phyloP scores from a whole-genome alignment of 305 asterid species.

The Fraxinus angustifolia region DNA sequence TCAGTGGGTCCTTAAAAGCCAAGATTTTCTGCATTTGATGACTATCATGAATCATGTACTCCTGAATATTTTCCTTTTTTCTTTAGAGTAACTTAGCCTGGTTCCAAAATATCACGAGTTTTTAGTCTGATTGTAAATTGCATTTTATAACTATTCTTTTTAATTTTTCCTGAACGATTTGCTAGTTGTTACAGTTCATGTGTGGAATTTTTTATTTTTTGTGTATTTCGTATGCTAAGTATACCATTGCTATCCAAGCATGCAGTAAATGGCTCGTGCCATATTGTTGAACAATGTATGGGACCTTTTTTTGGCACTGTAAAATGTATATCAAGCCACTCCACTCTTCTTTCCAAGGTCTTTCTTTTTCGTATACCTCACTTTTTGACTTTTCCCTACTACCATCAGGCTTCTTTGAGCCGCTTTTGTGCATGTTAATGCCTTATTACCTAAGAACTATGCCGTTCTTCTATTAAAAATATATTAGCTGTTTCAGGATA shows the following conservation, averaged over 20 bases:
- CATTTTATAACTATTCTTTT: background rate
- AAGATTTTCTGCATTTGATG: background rate
- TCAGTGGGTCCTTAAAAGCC: background rate
- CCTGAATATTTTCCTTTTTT: background rate
- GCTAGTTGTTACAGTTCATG: background rate
- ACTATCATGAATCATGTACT: background rate
- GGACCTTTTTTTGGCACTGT: background rate
- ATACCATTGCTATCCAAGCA: background rate
- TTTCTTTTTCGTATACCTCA: background rate
- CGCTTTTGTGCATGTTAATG: background rate
- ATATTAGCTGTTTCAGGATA: background rate
- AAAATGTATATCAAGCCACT: background rate
- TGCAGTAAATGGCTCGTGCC: background rate
- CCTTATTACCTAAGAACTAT: background rate
- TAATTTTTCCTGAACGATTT: background rate
- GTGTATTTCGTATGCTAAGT: background rate
- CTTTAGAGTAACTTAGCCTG: background rate
- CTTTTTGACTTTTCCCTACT: background rate
- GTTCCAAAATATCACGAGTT: background rate
- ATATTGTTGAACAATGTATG: background rate
- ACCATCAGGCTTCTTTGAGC: background rate
- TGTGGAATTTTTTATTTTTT: background rate
- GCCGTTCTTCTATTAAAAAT: background rate
- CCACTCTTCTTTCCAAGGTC: background rate
- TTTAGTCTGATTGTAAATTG: background rate